phyloP scores from a whole-genome alignment of 306 rosid genomes.

The Lagenaria siceraria region DNA sequence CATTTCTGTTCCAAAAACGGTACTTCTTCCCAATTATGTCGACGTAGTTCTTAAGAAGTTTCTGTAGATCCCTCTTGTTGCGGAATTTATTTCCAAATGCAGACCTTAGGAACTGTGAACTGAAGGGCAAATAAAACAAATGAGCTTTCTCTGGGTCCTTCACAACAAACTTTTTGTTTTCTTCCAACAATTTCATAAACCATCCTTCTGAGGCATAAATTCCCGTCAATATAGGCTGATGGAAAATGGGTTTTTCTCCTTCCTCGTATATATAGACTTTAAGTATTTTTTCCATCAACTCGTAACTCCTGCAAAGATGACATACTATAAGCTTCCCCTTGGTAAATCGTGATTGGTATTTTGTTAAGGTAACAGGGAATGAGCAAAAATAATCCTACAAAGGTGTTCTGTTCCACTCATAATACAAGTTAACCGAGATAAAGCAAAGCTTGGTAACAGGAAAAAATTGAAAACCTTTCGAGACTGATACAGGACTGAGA shows the following conservation, averaged over 20 bases:
- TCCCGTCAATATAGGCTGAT: slow-evolving; percentile 74
- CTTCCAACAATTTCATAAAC: slow-evolving; percentile 80
- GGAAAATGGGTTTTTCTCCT: slow-evolving; percentile 76
- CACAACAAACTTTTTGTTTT: slow-evolving; percentile 43
- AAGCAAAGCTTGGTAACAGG: background rate
- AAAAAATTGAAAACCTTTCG: background rate
- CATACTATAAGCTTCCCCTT: background rate
- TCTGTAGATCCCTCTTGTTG: slow-evolving; percentile 31
- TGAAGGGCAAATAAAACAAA: slow-evolving; percentile 73
- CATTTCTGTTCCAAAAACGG: slow-evolving; percentile 79
- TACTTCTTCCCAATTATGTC: slow-evolving; percentile 46
- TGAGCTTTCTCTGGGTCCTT: slow-evolving; percentile 71
- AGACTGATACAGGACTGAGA: background rate
- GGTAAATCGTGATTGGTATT: background rate
- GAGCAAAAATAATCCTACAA: background rate
- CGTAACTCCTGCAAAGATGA: slow-evolving; percentile 58
- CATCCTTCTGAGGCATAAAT: slow-evolving; percentile 91
- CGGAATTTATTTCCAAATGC: slow-evolving; percentile 24
- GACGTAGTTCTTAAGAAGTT: slow-evolving; percentile 45
- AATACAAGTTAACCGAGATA: background rate
- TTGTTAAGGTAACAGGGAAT: background rate
- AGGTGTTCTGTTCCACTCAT: background rate
- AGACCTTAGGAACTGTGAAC: slow-evolving; percentile 47
- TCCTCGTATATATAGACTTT: slow-evolving; percentile 66
- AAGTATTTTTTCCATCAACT: slow-evolving; percentile 66